Conservation (phyloP, 1,139 yeast genomes). For the Geotrichum reessii region DNA sequence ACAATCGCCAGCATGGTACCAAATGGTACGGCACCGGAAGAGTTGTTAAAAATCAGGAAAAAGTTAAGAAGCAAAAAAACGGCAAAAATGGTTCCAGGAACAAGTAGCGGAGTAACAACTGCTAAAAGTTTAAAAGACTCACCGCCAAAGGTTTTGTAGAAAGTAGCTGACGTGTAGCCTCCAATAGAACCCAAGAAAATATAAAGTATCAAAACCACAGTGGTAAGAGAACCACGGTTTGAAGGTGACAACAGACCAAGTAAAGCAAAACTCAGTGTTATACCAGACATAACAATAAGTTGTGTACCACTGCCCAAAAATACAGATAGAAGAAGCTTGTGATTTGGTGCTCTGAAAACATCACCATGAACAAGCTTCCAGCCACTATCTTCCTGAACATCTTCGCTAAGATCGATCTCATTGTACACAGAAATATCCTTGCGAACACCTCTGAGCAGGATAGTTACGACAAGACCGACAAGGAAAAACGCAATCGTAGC, state of each 20-base stretch:
- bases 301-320: constrained; percentile 88
- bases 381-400: constrained; percentile 88
- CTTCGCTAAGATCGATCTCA: constrained; percentile 75
- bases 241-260: constrained; percentile 90
- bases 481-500: constrained; percentile 72
- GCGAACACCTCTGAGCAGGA: constrained; percentile 71
- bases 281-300: constrained; percentile 66
- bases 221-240: constrained; percentile 87
- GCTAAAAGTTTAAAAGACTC: constrained; percentile 84
- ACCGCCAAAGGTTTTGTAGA: constrained; percentile 88
- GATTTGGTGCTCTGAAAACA: constrained; percentile 79
- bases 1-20: constrained; percentile 84
- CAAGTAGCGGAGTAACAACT: constrained; percentile 71
- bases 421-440: constrained; percentile 84
- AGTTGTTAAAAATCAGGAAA: constrained; percentile 67
- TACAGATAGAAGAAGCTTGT: constrained; percentile 66
- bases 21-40: constrained; percentile 93
- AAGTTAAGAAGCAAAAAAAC: constrained; percentile 69
- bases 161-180: constrained; percentile 76
- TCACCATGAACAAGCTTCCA: constrained; percentile 98
- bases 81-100: constrained; percentile 71
- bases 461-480: constrained; percentile 72
- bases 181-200: constrained; percentile 75
- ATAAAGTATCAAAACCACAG: constrained; percentile 79
- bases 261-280: constrained; percentile 75